Percentiles rank a stretch among this genome's conserved stretches.
phyloP scores from a whole-genome alignment of 129 eudicot species.

The Kitagawia praeruptora region DNA sequence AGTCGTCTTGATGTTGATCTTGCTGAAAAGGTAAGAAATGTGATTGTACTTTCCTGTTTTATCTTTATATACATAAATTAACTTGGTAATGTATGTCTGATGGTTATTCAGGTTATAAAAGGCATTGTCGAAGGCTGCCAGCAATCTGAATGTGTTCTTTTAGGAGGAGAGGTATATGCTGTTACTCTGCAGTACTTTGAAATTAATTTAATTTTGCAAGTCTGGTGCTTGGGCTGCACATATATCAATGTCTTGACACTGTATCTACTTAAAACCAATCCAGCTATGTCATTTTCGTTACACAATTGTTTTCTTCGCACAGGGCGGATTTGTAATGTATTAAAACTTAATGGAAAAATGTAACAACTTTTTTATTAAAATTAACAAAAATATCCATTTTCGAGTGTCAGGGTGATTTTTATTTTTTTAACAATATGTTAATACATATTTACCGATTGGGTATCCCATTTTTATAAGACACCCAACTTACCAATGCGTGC shows the following conservation, averaged over 20 bases:
- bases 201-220: not conserved
- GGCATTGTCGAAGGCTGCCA: constrained; percentile 87
- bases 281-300: not conserved
- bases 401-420: too few relatives aligned
- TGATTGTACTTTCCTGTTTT: not conserved
- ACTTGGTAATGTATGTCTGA: not conserved
- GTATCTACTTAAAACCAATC: not conserved
- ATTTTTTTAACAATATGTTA: too few relatives aligned
- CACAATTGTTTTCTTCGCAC: not conserved
- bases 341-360: too few relatives aligned
- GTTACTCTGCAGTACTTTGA: not conserved
- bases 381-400: too few relatives aligned
- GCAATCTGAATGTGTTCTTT: constrained; percentile 69
- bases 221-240: not conserved
- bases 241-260: not conserved
- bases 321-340: not conserved
- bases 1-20: constrained; percentile 93
- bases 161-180: constrained; percentile 68
- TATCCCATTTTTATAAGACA: too few relatives aligned
- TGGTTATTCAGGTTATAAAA: constrained; percentile 57
- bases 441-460: too few relatives aligned
- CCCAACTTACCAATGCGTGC: too few relatives aligned
- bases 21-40: constrained; percentile 66
- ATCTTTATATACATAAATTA: not conserved
- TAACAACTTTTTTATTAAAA: too few relatives aligned